Percentiles rank a stretch among this genome's conserved stretches.
These are phyloP conservation scores for Quercus suber DNA, from an alignment of 306 rosid species.

Conservation along the genomic window DNA sequence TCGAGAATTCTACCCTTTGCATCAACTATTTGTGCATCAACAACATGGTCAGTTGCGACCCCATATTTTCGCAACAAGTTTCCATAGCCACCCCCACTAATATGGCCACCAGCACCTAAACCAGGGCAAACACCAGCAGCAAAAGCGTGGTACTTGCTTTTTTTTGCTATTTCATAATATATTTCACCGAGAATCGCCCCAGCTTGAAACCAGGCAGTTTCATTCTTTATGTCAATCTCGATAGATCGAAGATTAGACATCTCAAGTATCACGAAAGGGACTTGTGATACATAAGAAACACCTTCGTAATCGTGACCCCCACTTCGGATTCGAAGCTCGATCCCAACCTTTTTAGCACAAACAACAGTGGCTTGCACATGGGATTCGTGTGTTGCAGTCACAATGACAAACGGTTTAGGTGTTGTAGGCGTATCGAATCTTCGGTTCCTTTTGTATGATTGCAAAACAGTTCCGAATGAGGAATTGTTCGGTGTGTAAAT, in stretches of 20 bases:
- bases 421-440: conserved; percentile 45
- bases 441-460: conserved; percentile 51
- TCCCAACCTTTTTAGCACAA: conserved; percentile 54
- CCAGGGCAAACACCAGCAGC: no score
- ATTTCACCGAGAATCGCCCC: no score
- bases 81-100: conserved; percentile 38
- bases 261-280: conserved; percentile 57
- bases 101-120: no score
- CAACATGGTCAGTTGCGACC: conserved; percentile 51
- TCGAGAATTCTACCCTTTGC: conserved; percentile 52
- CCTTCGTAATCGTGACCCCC: conserved; percentile 92
- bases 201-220: no score
- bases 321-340: conserved; percentile 60
- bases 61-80: conserved; percentile 66
- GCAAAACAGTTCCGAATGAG: conserved; percentile 33
- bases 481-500: conserved; percentile 33
- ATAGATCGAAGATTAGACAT: conserved; percentile 48
- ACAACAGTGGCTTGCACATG: conserved; percentile 62
- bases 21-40: conserved; percentile 54
- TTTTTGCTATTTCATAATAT: no score
- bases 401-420: conserved; percentile 64
- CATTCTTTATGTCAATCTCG: no score
- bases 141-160: no score
- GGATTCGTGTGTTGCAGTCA: conserved; percentile 55
- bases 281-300: conserved; percentile 57